Evolutionary conservation across 2,329 filamentous ascomycete genomes (phyloP), one percentile per base, ranked within the genome.

Genomic region (Akanthomyces muscarius): DNA sequence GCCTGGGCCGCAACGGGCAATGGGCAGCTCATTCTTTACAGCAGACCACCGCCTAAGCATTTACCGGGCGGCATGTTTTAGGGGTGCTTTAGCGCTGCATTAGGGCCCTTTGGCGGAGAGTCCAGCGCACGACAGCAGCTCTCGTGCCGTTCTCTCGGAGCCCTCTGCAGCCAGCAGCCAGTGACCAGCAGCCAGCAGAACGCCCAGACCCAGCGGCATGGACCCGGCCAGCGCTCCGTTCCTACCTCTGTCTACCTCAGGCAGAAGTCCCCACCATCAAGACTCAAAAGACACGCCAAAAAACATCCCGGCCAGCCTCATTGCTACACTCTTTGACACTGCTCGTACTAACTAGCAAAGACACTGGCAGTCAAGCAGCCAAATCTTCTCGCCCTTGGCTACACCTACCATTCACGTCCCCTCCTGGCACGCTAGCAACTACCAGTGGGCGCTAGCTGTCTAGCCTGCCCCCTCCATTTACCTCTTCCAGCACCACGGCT

Each of bases 251-350:
- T 5, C 5, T 33, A 33, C 30, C 30, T 33, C 30, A 33, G 30
- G 30, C 30, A 8, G 8, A 33, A 33, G 30, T 33, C 30, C 21
- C n/a, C 44, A 23, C 21, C 21, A 21, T 21, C 56, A 41, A 41
- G 25, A 51, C 25, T 42, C 18, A 44, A 25, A 13, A 54, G 33
- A 41, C n/a, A 54, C 33, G 47, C 36, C 33, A 52, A 47, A 53
- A 54, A 47, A 28, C 16, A 61, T 61, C 50, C 58, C 50, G 11
- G 58, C 50, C 58, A 54, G 41, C 58, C 50, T 61, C 58, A 61
- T 51, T 60, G 56, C 33, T 21, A 45, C 50, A 28, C 30, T 33
- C 30, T 33, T 33, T 33, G 30, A 33, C 30, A 5, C 8, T 33
- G 30, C 8, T 33, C 5, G 30, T 33, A n/a, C 50, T n/a, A 11